Evolutionary conservation across 257 asterid genomes (phyloP).

Genomic region (Ocimum tenuiflorum): DNA sequence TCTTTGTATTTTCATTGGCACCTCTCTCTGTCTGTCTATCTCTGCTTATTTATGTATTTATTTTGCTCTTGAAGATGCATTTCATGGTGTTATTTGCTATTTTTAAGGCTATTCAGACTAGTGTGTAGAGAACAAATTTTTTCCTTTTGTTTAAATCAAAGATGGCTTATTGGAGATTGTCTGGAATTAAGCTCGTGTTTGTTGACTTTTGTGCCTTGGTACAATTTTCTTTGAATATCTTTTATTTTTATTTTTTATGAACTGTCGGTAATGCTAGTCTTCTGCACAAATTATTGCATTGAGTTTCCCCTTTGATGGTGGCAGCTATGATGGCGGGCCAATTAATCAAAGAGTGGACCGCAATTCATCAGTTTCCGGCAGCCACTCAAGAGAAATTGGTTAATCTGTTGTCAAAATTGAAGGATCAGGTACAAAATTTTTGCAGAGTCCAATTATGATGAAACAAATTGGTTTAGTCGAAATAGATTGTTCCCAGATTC

Average conservation of each 20-base stretch:
- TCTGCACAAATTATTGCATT: background rate
- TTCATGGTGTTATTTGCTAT: no score
- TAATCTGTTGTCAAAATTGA: slow-evolving; percentile 67
- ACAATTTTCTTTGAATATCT: background rate
- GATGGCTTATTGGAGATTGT: background rate
- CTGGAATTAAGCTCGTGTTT: background rate
- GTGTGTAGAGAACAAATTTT: background rate
- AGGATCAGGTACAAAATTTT: slow-evolving; percentile 56
- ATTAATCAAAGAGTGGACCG: slow-evolving; percentile 73
- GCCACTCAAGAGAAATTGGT: slow-evolving; percentile 88
- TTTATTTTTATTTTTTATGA: background rate
- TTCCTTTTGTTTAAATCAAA: background rate
- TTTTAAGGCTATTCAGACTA: no score
- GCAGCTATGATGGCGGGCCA: slow-evolving; percentile 67
- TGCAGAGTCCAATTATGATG: no score
- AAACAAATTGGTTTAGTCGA: background rate
- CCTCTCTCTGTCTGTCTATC: no score
- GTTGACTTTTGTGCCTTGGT: background rate
- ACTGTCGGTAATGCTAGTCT: background rate
- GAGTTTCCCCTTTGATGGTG: slow-evolving; percentile 6
- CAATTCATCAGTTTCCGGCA: slow-evolving; percentile 81
- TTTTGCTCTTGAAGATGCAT: no score
- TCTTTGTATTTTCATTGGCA: no score
- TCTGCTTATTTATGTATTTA: no score
- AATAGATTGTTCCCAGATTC: background rate